Conservation (phyloP, 305 asterid species). For the Rubia occidens region DNA sequence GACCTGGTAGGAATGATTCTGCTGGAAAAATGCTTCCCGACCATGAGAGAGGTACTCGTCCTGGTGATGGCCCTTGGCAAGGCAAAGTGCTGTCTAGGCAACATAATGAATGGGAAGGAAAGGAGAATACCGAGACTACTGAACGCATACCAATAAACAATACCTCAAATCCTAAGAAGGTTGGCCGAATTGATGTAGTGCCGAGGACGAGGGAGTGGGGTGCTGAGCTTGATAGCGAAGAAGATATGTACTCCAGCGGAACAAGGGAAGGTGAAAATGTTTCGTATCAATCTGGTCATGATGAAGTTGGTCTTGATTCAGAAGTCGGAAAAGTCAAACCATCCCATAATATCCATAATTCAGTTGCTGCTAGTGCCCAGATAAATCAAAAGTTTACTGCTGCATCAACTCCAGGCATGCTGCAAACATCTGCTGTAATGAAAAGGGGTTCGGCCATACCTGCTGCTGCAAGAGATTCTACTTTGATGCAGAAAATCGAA, state of each 20-base stretch:
- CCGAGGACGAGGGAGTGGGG: conserved; percentile 67
- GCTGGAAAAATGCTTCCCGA: conserved; percentile 36
- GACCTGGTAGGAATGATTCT: conserved; percentile 41
- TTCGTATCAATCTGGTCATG: conserved; percentile 27
- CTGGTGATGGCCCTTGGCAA: conserved; percentile 41
- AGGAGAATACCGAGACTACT: conserved; percentile 46
- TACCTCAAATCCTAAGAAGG: conserved; percentile 32
- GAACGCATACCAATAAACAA: conserved; percentile 30
- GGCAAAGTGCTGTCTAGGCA: conserved; percentile 42
- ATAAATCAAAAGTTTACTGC: conserved; percentile 30
- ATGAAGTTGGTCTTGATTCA: conserved; percentile 32
- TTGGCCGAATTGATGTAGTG: conserved; percentile 22
- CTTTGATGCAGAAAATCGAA: conserved; percentile 72
- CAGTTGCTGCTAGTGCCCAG: conserved; percentile 34
- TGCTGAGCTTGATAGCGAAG: conserved; percentile 53
- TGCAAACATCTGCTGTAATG: conserved; percentile 26
- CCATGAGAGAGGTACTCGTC: conserved; percentile 36
- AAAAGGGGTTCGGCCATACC: conserved; percentile 36
- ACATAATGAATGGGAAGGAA: conserved; percentile 39
- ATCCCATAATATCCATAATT: conserved; percentile 29
- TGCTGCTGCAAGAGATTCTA: conserved; percentile 39
- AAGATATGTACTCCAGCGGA: conserved; percentile 35
- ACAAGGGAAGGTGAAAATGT: conserved; percentile 27
- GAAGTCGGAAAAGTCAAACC: conserved; percentile 31
- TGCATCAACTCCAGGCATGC: conserved; percentile 33